Evolutionary conservation across 1,139 yeast genomes (phyloP), one percentile per base, ranked within the genome.

Genomic region (Kodamaea anthophila): DNA sequence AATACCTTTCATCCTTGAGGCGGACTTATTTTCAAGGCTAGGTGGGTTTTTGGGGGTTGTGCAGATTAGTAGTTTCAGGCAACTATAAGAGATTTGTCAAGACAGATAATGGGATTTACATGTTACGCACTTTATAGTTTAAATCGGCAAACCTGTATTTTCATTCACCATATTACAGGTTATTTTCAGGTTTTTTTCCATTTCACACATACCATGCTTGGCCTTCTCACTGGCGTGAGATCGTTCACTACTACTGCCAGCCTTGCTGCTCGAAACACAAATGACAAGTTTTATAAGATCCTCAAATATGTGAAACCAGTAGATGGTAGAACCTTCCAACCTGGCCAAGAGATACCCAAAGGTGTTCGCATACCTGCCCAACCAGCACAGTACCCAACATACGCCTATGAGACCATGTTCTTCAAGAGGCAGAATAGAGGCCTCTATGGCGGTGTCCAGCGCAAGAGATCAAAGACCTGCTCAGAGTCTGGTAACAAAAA

Each of bases 391-490:
- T 71, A 71, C 47, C 97, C 98, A 9, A 79, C 71, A 11, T 91
- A 91, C 55, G 82, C 86, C 31, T 88, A 80, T 53, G 88, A 83
- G 39, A 68, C 96, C 3, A 60, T 67, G 34, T 67, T 77, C 41
- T 88, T 78, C 63, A 87, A 87, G 53, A 81, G 88, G 56, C 79
- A 88, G 44, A 85, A 88, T 54, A 64, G 81, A 35, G 97, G 97
- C 6, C 68, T 91, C 29, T 88, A 74, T 53, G 98, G 97, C 14
- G 97, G 96, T 11, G 74, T 82, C 36, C 84, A 81, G 51, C 74
- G 86, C 37, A 77, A 76, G 43, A 71, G 78, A 40, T 93, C 95
- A 41, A 75, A 85, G 56, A 74, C 77, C 35, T 72, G 88, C 38
- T 77, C 94, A 9, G 95, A 86, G 51, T 58, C 64, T 40, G 75